Base-by-base conservation (phyloP, 129 eudicot genomes). In the Lactuca saligna region DNA sequence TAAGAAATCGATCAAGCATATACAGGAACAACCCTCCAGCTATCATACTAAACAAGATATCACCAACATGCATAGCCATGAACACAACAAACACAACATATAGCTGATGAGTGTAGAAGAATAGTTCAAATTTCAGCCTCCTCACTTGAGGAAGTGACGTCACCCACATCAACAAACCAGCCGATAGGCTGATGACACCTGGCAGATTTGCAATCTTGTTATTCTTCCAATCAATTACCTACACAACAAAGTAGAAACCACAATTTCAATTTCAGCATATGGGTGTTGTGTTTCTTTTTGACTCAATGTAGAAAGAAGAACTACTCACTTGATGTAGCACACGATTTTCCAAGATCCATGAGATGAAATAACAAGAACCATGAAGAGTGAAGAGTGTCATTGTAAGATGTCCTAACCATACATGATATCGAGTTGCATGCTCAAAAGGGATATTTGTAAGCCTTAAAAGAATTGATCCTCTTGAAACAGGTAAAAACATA, bases 401-500 rank as follows among this genome's bases (percentile, higher is more conserved):
- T 0, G 98, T 88, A 16, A 92, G 89, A 75, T 92, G 96, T 64
- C 98, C 98, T 61, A 92, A 68, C 98, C 98, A 92, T 54, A 92
- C 86, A 78, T 92, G 98, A 63, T 92, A 92, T 68, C 89, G 78
- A 41, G 84, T 78, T 8, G 95, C 95, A 64, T 86, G 91, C 82
- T 88, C 98, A 74, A 86, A 92, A 12, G 98, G 95, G 65, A 92
- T 86, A 67, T 86, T 83, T 77, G 80, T 64, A 59, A 84, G 81
- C 1, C 91, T 84, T 56, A 92, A 84, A 57, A 92, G 89, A 70
- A 86, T 61, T 5, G 98, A 92, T 12, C 96, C 98, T 39, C 98
- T 78, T 63, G 98, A 64, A 42, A 92, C 81, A 0, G 98, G 98
- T 29, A 92, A 77, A 74, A 92, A 92, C 84, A 92, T 32, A 77